Base-by-base conservation (phyloP, 345 rosid genomes). In the Aquilaria malaccensis region DNA sequence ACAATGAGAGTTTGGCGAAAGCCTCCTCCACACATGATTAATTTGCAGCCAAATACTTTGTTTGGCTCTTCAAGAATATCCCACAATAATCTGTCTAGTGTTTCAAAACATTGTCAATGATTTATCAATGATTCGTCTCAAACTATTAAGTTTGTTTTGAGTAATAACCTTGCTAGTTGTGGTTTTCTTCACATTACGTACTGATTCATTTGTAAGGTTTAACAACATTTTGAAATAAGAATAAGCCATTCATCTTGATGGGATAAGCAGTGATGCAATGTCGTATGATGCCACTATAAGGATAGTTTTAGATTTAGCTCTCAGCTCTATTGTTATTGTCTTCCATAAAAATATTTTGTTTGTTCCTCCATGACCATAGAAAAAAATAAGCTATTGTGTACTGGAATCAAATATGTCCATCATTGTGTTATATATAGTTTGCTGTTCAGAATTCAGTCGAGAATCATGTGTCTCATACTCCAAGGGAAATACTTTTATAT, bases 41-140 rank as follows among this genome's bases (percentile, higher is more conserved):
- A 13, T 29, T 12, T 10, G 2, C 54, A 52, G 2, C 63, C 54
- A 45, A 60, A 60, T 2, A 41, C 52, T 13, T 10, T 9, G 13
- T 60, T 33, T 45, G 4, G 6, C 5, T 15, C 31, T 3, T 1
- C 9, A 10, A 60, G 11, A 47, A 60, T 60, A 31, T 60, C 63
- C 10, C 33, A 11, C 6, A 61, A 13, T 7, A 11, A 48, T 7
- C 7, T 49, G 15, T 61, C 30, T 5, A 61, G 46, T 1, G 64
- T 45, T 32, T 61, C 31, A 61, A 62, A 72, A 33, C 61, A 47
- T 10, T 14, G 2, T 29, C n/a, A 55, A 14, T 64, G 46, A 0
- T 10, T 47, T 56, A 64, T 73, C 0, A 60, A 64, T 0, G 60
- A 54, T 7, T 68, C 67, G 56, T 64, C 73, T 60, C 61, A 58